Conservation (phyloP, 495 filamentous ascomycete genomes). For the Penicillium ochrochloron region DNA sequence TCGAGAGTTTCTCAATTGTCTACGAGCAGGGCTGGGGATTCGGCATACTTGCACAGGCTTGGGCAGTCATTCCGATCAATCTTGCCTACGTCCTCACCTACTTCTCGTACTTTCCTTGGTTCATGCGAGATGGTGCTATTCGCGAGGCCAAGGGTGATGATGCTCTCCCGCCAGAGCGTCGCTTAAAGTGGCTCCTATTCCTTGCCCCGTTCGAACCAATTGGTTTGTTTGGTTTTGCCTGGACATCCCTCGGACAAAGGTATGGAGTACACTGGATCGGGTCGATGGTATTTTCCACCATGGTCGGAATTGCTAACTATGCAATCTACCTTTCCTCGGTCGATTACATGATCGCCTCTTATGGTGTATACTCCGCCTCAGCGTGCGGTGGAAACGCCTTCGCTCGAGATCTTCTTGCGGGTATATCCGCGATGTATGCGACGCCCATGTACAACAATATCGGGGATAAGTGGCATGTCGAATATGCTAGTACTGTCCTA, state of each 20-base stretch:
- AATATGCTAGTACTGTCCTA: conserved; percentile 50
- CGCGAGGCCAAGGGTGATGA: conserved; percentile 44
- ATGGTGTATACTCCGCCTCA: conserved; percentile 72
- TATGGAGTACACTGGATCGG: conserved; percentile 60
- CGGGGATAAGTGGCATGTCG: conserved; percentile 41
- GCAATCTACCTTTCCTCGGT: conserved; percentile 75
- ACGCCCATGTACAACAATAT: conserved; percentile 48
- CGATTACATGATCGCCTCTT: conserved; percentile 79
- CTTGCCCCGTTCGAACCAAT: conserved; percentile 65
- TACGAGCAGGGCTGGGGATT: conserved; percentile 68
- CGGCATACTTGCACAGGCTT: conserved; percentile 55
- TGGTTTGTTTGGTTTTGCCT: conserved; percentile 69
- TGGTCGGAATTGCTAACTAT: conserved; percentile 69
- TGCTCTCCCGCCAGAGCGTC: conserved; percentile 31
- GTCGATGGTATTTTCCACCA: conserved; percentile 60
- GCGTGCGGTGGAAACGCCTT: conserved; percentile 66
- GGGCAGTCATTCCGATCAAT: conserved; percentile 62
- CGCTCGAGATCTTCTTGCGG: conserved; percentile 50
- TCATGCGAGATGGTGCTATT: conserved; percentile 51
- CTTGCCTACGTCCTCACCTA: conserved; percentile 69
- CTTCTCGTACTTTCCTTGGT: conserved; percentile 64
- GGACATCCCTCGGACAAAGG: conserved; percentile 60
- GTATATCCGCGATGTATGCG: conserved; percentile 50
- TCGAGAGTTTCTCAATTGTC: conserved; percentile 66
- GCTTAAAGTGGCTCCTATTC: conserved; percentile 53